phyloP scores from a whole-genome alignment of 2,329 filamentous ascomycete species.

The Orbilia quercus region DNA sequence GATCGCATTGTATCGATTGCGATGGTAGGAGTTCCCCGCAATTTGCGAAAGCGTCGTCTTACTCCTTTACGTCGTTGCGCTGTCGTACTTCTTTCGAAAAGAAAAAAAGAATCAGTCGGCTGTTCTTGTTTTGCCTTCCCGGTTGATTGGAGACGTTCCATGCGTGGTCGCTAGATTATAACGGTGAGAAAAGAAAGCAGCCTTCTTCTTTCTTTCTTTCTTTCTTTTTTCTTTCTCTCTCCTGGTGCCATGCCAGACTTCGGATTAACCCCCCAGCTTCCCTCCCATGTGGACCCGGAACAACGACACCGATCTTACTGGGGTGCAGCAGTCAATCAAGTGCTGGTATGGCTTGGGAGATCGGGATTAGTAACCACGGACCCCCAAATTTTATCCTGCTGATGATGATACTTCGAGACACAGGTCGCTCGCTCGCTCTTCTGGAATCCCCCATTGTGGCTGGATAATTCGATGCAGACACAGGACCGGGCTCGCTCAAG shows the following conservation, averaged over 20 bases:
- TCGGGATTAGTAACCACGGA: constrained; percentile 54
- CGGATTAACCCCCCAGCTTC: constrained; percentile 56
- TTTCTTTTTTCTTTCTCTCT: too few relatives aligned
- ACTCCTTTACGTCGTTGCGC: constrained; percentile 11
- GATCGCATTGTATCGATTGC: constrained; percentile 9
- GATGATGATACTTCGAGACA: constrained; percentile 30
- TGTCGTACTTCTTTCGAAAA: constrained; percentile 12
- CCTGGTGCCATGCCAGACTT: constrained; percentile 54
- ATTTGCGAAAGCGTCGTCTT: constrained; percentile 11
- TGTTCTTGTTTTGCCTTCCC: constrained; percentile 27
- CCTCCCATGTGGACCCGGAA: constrained; percentile 56
- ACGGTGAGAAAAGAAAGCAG: constrained; percentile 36
- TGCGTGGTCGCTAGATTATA: constrained; percentile 55
- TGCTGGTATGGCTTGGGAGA: constrained; percentile 47
- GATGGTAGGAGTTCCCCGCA: constrained; percentile 36
- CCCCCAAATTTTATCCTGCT: constrained; percentile 22
- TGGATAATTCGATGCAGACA: constrained; percentile 35
- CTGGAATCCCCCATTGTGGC: constrained; percentile 32
- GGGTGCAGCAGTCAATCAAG: constrained; percentile 47
- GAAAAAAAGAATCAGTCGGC: too few relatives aligned
- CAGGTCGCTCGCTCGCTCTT: constrained; percentile 8
- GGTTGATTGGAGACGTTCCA: constrained; percentile 55
- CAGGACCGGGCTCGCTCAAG: constrained; percentile 15
- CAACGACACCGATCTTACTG: constrained; percentile 56
- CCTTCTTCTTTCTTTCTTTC: too few relatives aligned